Percentiles rank a stretch among this genome's conserved stretches.
Evolutionary conservation across 2,329 filamentous ascomycete species (phyloP).

Genomic region (Daldinia sp.): DNA sequence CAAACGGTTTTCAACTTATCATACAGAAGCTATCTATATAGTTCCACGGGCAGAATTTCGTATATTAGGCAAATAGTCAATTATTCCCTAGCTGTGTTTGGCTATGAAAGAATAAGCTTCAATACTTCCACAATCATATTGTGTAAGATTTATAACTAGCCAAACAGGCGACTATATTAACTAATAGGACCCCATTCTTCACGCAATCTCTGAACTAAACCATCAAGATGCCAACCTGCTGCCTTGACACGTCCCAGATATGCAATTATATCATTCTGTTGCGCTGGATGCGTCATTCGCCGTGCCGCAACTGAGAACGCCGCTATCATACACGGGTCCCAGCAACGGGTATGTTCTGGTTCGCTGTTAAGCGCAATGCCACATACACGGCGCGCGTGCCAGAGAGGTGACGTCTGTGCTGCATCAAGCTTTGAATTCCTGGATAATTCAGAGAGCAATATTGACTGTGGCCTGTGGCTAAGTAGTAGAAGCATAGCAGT

Average conservation of each 20-base stretch:
- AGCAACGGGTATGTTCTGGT: constrained; percentile 32
- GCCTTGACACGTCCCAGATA: constrained; percentile 30
- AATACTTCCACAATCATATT: no score
- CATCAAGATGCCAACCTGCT: constrained; percentile 38
- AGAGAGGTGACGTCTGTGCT: constrained; percentile 25
- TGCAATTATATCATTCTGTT: constrained; percentile 32
- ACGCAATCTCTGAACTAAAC: constrained; percentile 27
- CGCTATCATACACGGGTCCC: constrained; percentile 42
- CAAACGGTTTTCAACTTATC: no score
- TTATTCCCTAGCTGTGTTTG: no score
- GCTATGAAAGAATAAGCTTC: no score
- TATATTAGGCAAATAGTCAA: no score
- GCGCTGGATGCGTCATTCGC: constrained; percentile 23
- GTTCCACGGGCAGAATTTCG: no score
- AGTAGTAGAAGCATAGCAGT: constrained; percentile 41
- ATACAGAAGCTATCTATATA: no score
- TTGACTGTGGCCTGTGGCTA: constrained; percentile 15
- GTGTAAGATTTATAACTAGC: not conserved
- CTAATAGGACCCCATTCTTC: constrained; percentile 32
- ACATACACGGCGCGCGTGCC: constrained; percentile 41
- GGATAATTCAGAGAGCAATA: constrained; percentile 2
- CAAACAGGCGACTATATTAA: not conserved
- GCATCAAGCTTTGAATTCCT: not conserved
- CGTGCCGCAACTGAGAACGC: constrained; percentile 35
- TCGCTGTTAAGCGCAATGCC: constrained; percentile 43